phyloP scores from a whole-genome alignment of 164 flowering plant genomes.

The Magnolia changhungtana region DNA sequence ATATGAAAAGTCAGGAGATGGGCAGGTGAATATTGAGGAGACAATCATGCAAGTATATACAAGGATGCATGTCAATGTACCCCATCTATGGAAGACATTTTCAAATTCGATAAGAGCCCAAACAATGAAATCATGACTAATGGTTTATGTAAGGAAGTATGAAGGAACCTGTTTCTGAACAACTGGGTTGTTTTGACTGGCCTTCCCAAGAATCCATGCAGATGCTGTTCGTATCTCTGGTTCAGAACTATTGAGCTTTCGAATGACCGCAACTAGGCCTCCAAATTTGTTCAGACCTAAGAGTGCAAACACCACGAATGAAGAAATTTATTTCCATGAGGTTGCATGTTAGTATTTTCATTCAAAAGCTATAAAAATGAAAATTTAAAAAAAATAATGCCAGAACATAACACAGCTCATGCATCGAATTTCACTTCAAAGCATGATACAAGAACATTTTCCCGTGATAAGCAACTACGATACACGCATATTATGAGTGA shows the following conservation, averaged over 20 bases:
- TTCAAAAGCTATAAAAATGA: neutral
- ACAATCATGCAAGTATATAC: neutral
- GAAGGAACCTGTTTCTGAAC: slow-evolving; percentile 72
- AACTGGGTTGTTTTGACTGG: slow-evolving; percentile 82
- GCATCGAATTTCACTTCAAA: neutral
- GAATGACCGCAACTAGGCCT: slow-evolving; percentile 55
- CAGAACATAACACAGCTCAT: neutral
- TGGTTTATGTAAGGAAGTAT: neutral
- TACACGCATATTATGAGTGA: no score
- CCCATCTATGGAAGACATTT: neutral
- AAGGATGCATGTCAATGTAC: neutral
- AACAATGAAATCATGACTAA: neutral
- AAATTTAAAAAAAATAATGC: neutral
- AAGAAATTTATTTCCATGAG: neutral
- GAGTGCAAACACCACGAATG: neutral
- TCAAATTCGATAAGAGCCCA: neutral
- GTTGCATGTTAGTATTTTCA: neutral
- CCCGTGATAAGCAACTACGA: no score
- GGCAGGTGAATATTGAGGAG: neutral
- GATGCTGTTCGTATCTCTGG: slow-evolving; percentile 53
- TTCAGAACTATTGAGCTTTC: slow-evolving; percentile 53
- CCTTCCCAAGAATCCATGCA: slow-evolving; percentile 93
- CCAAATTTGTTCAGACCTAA: slow-evolving; percentile 85
- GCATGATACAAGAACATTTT: no score
- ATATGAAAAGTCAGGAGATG: neutral